Percentiles rank a stretch among this genome's conserved stretches.
Evolutionary conservation across 2,329 filamentous ascomycete species (phyloP).

Genomic region (Exophiala spinifera): DNA sequence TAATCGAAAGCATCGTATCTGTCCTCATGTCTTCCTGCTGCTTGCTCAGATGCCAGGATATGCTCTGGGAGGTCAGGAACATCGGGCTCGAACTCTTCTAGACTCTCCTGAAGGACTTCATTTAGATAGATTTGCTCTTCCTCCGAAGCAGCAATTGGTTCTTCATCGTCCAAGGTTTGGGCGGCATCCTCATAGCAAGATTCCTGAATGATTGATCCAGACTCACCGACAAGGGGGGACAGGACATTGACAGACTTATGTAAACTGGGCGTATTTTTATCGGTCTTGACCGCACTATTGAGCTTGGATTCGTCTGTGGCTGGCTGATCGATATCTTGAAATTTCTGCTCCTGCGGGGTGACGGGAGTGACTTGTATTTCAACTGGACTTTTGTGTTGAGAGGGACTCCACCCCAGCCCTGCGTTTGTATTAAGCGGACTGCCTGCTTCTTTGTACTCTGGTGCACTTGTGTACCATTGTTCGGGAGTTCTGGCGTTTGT

Average conservation of each 20-base stretch:
- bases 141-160: slow-evolving; percentile 29
- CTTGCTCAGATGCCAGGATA: slow-evolving; percentile 37
- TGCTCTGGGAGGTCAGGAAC: slow-evolving; percentile 33
- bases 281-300: slow-evolving; percentile 25
- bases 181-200: slow-evolving; percentile 44
- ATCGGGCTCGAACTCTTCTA: slow-evolving; percentile 37
- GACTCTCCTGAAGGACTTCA: slow-evolving; percentile 42
- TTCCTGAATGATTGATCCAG: slow-evolving; percentile 28
- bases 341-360: slow-evolving; percentile 23
- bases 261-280: slow-evolving; percentile 27
- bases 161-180: slow-evolving; percentile 40
- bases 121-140: slow-evolving; percentile 53
- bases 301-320: slow-evolving; percentile 21
- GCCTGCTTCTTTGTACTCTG: slow-evolving; percentile 37
- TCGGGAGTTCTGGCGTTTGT: slow-evolving; percentile 61
- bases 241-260: slow-evolving; percentile 28
- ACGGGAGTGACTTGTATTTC: slow-evolving; percentile 21
- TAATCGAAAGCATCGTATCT: slow-evolving; percentile 95
- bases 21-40: slow-evolving; percentile 79
- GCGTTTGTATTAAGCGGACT: slow-evolving; percentile 37
- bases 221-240: slow-evolving; percentile 10
- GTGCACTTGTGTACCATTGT: slow-evolving; percentile 49
- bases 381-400: slow-evolving; percentile 6
- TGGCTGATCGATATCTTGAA: slow-evolving; percentile 18
- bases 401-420: slow-evolving; percentile 35